Evolutionary conservation across 805 yeast genomes (phyloP), one percentile per base, ranked within the genome.

Genomic region (Ogataea ramenticola): DNA sequence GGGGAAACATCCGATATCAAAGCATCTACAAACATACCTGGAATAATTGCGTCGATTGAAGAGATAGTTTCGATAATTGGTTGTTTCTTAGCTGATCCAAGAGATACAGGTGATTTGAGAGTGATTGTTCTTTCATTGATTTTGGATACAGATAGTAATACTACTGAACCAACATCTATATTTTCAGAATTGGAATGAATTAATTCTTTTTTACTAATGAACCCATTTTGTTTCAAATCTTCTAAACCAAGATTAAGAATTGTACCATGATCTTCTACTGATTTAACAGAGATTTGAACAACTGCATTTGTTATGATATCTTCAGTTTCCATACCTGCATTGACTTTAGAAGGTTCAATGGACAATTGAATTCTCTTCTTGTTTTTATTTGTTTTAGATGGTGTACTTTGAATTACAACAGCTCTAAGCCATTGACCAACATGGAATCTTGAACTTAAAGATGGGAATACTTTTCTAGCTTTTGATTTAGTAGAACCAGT

Each of bases 261-360:
- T 21, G 80, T 75, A 65, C 99, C 99, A 60, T 88, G 96, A 60
- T 93, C 99, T 71, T 93, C 98, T 21, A 86, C 65, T 39, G 95
- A 82, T 48, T 71, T 74, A 20, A 93, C 79, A 2, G 86, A 71
- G 21, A 80, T 90, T 64, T 93, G 99, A 2, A 93, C 58, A 4
- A 83, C 58, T 46, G 76, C 70, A 37, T 87, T 88, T 24, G 70
- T 54, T 6, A 68, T 64, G 40, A 86, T 63, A 58, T 89, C 97
- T 38, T 82, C 89, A 4, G 69, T 75, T 43, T 68, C 74, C 45
- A 89, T 65, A 14, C 66, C 47, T 19, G 71, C 68, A 57, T 93
- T 93, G 12, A 85, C 87, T 36, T 67, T 66, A 40, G 75, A 71
- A 8, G 97, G 96, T 56, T 86, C 93, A 36, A 86, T 70, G 10